Percentiles rank a stretch among this genome's conserved stretches.
phyloP scores from a whole-genome alignment of 306 rosid genomes.

The Betula pendula region DNA sequence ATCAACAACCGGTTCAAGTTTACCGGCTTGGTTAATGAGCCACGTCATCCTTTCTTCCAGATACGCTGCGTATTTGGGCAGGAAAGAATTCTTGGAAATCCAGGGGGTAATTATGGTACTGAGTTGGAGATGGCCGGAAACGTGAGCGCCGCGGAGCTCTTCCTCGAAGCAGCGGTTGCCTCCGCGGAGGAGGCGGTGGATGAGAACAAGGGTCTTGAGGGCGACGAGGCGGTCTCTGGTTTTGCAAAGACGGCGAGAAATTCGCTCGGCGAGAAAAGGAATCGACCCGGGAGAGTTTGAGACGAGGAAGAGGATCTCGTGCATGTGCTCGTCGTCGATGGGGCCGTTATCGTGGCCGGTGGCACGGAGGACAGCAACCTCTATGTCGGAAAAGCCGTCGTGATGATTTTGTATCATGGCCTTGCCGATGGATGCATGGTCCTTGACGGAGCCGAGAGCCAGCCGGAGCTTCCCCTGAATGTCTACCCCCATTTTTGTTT shows the following conservation, averaged over 20 bases:
- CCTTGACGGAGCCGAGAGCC: conserved; percentile 55
- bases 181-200: conserved; percentile 62
- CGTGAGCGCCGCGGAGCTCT: conserved; percentile 45
- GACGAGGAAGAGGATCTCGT: conserved; percentile 63
- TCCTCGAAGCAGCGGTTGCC: conserved; percentile 58
- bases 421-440: conserved; percentile 61
- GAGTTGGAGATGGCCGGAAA: conserved; percentile 53
- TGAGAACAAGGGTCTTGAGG: conserved; percentile 55
- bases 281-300: conserved; percentile 54
- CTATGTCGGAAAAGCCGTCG: conserved; percentile 55
- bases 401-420: conserved; percentile 52
- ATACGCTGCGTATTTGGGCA: conserved; percentile 47
- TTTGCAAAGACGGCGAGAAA: conserved; percentile 52
- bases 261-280: conserved; percentile 53
- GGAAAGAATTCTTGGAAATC: conserved; percentile 39
- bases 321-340: conserved; percentile 62
- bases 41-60: conserved; percentile 63
- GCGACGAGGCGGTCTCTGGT: conserved; percentile 53
- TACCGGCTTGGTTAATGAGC: conserved; percentile 66
- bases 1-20: conserved; percentile 46
- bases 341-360: conserved; percentile 51
- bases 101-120: conserved; percentile 30
- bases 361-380: conserved; percentile 55
- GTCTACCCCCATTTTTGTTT: conserved; percentile 41
- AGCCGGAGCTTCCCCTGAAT: conserved; percentile 47